These are phyloP conservation scores for Myriosclerotinia duriaeana DNA, from an alignment of 2,329 filamentous ascomycete species.

Conservation along the genomic window DNA sequence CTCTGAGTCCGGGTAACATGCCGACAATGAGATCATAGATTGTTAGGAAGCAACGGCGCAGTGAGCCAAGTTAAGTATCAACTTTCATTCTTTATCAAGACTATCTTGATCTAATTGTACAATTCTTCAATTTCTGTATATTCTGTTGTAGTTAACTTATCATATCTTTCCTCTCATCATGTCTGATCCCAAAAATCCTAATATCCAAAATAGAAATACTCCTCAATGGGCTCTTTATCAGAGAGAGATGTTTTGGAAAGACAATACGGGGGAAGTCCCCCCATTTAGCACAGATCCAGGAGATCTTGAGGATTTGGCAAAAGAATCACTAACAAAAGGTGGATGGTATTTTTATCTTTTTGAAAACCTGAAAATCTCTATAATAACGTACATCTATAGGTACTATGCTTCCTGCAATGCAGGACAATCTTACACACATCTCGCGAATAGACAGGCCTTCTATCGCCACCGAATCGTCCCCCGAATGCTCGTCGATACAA, in stretches of 20 bases:
- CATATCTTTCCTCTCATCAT: constrained; percentile 23
- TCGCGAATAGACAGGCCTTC: constrained; percentile 63
- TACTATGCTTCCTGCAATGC: constrained; percentile 59
- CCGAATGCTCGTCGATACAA: constrained; percentile 59
- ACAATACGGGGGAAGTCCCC: constrained; percentile 49
- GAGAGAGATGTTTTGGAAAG: constrained; percentile 54
- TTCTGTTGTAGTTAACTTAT: background rate
- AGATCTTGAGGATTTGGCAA: constrained; percentile 58
- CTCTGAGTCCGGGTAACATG: background rate
- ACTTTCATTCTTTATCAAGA: background rate
- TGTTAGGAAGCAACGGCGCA: background rate
- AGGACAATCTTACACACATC: constrained; percentile 51
- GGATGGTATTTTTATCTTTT: constrained; percentile 48
- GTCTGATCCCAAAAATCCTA: constrained; percentile 52
- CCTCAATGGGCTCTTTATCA: constrained; percentile 57
- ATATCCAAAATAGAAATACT: constrained; percentile 50
- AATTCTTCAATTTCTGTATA: background rate
- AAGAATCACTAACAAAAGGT: constrained; percentile 52
- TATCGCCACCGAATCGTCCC: constrained; percentile 63
- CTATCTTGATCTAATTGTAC: background rate
- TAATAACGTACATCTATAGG: constrained; percentile 31
- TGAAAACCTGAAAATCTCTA: background rate
- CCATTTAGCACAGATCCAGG: constrained; percentile 57
- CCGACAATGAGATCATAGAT: constrained; percentile 19
- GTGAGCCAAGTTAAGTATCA: constrained; percentile 13